Conservation (phyloP, 352 stramenopile species). For the Globisporangium nodosum region DNA sequence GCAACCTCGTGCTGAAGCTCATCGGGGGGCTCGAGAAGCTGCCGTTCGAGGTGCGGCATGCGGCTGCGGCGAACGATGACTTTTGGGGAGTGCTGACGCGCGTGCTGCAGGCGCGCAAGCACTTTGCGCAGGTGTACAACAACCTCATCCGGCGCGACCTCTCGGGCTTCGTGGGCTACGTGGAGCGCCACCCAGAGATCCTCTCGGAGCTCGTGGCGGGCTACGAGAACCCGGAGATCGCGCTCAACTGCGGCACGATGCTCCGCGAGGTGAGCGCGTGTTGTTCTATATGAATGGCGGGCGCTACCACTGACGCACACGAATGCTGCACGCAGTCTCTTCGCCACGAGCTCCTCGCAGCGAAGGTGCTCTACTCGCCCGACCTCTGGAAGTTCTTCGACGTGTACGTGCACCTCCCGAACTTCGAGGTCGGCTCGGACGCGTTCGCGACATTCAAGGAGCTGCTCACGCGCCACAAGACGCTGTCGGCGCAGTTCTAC, state of each 20-base stretch:
- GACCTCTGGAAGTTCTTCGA: constrained; percentile 91
- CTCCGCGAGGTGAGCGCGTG: constrained; percentile 63
- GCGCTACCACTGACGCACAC: neutral
- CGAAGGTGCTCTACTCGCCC: constrained; percentile 71
- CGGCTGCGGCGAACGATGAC: no score
- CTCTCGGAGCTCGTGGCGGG: constrained; percentile 74
- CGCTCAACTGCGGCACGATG: constrained; percentile 88
- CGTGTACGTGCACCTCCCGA: constrained; percentile 83
- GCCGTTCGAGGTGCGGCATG: constrained; percentile 59
- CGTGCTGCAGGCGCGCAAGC: constrained; percentile 47
- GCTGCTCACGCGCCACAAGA: constrained; percentile 86
- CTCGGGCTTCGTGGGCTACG: constrained; percentile 75
- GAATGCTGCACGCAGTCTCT: constrained; percentile 42
- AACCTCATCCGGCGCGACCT: constrained; percentile 88
- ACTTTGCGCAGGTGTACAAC: constrained; percentile 86
- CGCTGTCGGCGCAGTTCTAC: constrained; percentile 78
- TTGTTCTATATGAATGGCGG: neutral
- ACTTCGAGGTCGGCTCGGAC: constrained; percentile 92
- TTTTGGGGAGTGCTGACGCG: neutral
- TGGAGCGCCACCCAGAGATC: constrained; percentile 62
- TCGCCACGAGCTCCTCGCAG: constrained; percentile 69
- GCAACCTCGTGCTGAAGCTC: constrained; percentile 64
- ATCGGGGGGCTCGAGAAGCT: constrained; percentile 61
- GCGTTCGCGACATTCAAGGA: constrained; percentile 89
- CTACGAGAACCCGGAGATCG: constrained; percentile 86